Base-by-base conservation (phyloP, 2,329 filamentous ascomycete species). In the Aspergillus oerlinghausenensis region DNA sequence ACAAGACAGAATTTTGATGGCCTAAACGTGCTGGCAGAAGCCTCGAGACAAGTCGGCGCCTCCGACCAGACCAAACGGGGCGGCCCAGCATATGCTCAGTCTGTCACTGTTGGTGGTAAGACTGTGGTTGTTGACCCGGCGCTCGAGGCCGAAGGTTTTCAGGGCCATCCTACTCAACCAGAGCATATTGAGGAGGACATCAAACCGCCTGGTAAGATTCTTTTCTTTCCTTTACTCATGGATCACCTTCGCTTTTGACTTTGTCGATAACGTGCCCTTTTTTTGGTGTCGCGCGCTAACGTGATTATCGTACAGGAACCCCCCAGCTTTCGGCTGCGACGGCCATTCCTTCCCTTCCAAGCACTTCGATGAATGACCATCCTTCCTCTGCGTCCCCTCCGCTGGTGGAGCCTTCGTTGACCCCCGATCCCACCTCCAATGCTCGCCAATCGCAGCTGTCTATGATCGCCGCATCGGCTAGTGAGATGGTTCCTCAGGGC, bases 21-120 rank as follows among this genome's bases (percentile, higher is more conserved):
- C 1, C 79, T 96, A 40, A 90, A 95, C 70, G 92, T 92, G 4
- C 80, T 96, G 23, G 92, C 92, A 32, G 92, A 96, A 74, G 92
- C 92, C 0, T 95, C 92, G 51, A 84, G 90, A 51, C 89, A 90
- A 71, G 84, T 94, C 56, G 88, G 82, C 58, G 78, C 77, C 4
- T 75, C 75, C 60, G 68, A 80, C 70, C 58, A 79, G 73, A 63
- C 76, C 73, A 71, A 79, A 73, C 63, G 72, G 38, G 60, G 61
- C 68, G 62, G 69, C 49, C 57, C 70, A 67, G 69, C 70, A 56
- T 70, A 71, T 60, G 67, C 72, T n/a, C 72, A 75, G 60, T 69
- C 72, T 10, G 67, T 76, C 58, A 75, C 72, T 42, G 71, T 72
- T 21, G 73, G 72, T 54, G 73, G 73, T 10, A 75, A 75, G 63